Conservation (phyloP, 2,329 filamentous ascomycete genomes). For the Alternaria triticina region DNA sequence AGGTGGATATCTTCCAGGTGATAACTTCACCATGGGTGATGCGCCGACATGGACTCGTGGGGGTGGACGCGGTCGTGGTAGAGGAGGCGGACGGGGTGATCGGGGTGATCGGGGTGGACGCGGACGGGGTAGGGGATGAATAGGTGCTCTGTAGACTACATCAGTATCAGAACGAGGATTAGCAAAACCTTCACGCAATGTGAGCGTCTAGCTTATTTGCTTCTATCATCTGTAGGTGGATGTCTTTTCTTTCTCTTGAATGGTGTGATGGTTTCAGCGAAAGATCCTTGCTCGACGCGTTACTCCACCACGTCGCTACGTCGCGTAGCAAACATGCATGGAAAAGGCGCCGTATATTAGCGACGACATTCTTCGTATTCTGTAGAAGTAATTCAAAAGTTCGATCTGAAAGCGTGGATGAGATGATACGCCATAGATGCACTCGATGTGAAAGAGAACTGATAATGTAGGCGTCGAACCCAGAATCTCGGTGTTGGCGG, state of each 20-base stretch:
- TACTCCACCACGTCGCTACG: background rate
- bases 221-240: background rate
- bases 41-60: background rate
- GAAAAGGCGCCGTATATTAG: background rate
- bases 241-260: background rate
- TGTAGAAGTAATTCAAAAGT: background rate
- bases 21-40: background rate
- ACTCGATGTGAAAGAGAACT: background rate
- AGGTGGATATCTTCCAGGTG: background rate
- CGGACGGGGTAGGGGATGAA: background rate
- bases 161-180: background rate
- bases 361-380: background rate
- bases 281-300: background rate
- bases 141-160: background rate
- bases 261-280: background rate
- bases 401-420: too few species aligned
- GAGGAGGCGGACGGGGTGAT: background rate
- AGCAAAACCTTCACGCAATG: background rate
- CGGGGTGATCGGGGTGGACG: background rate
- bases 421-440: too few species aligned
- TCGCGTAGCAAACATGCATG: background rate
- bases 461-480: background rate
- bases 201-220: background rate
- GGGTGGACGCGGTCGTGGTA: background rate
- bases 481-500: slow-evolving; percentile 9